Evolutionary conservation across 768 basidiomycete genomes (phyloP).

Genomic region (Pisolithus tinctorius): DNA sequence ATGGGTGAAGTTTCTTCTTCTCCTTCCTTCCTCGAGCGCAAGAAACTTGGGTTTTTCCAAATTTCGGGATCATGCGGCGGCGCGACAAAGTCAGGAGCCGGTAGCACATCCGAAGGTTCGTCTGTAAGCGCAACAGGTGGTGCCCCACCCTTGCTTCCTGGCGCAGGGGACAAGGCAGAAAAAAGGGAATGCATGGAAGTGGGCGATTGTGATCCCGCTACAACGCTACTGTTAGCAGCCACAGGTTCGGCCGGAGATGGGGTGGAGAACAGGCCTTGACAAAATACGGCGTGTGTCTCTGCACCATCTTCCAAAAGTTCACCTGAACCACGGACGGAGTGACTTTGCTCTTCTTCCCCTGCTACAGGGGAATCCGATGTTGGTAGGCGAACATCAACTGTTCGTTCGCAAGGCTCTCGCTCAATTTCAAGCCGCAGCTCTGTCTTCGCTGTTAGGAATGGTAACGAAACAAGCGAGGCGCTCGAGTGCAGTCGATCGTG

Average conservation of each 20-base stretch:
- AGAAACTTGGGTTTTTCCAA: slow-evolving; percentile 29
- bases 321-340: neutral
- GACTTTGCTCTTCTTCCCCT: neutral
- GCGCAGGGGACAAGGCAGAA: slow-evolving; percentile 7
- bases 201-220: neutral
- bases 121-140: neutral
- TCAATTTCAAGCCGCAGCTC: neutral
- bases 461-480: neutral
- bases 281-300: slow-evolving; percentile 1
- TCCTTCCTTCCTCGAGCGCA: slow-evolving; percentile 12
- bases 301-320: slow-evolving; percentile 6
- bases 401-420: neutral
- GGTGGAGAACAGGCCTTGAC: neutral
- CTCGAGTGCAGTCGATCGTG: neutral
- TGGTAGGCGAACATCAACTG: neutral
- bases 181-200: slow-evolving; percentile 22
- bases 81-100: neutral
- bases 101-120: neutral
- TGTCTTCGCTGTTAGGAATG: neutral
- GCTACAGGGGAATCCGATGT: neutral
- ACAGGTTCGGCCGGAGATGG: neutral
- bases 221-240: neutral
- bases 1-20: slow-evolving; percentile 1
- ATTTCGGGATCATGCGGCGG: slow-evolving; percentile 20
- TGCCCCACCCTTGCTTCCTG: neutral